Evolutionary conservation across 257 asterid genomes (phyloP), one percentile per base, ranked within the genome.

Genomic region (Ocimum tenuiflorum): DNA sequence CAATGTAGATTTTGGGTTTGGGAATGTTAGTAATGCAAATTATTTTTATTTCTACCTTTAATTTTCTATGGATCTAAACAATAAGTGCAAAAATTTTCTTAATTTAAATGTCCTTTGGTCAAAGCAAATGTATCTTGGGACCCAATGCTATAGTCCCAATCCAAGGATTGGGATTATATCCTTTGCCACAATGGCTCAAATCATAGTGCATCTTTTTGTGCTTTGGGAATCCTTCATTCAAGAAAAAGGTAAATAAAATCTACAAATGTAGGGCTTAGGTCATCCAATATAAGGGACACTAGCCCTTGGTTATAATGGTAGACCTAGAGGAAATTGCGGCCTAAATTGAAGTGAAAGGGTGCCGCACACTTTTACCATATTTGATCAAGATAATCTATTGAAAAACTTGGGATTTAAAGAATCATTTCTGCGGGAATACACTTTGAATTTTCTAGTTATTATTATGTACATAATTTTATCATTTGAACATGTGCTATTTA

Each of bases 121-220:
- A 70, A 79, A 68, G 76, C 47, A 73, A 43, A 61, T 50, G 17
- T 72, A 48, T 3, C 4, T 70, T 63, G 68, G 57, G 79, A 38
- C 77, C 71, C 31, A 64, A 63, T 75, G 70, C 87, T 75, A 67
- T 24, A 50, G 68, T 69, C 87, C 83, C 77, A 52, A 67, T 54
- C 74, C 72, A 33, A 68, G 81, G 84, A 50, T 73, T 72, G 19
- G 38, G 33, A 27, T 70, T 41, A 48, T 72, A 73, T 62, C 52
- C 65, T 18, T 65, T 35, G 67, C 55, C 54, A 23, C 51, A 55
- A 36, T 35, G 57, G 59, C 19, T 68, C 51, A 22, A 67, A 38
- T 1, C 31, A 45, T 42, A 50, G 23, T 67, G 67, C 53, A 49
- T 42, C 65, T 69, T 65, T 64, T 54, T 69, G 68, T 42, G 65